Percentiles rank a stretch among this genome's conserved stretches.
Conservation (phyloP, 176 grass and related monocot species). For the Oropetium thomaeum region DNA sequence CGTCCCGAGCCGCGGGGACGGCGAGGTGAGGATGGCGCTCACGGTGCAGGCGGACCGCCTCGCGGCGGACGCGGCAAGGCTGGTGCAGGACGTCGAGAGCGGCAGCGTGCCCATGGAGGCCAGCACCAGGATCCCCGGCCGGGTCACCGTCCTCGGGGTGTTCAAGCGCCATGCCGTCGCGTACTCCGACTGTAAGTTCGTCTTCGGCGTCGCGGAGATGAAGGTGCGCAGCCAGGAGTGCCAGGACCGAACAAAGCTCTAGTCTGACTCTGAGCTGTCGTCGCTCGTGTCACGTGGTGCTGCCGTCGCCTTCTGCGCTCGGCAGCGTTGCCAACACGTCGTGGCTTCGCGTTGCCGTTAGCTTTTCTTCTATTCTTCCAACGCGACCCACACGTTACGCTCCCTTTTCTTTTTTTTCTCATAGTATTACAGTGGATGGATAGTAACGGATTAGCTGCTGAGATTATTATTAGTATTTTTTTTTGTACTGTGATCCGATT, state of each 20-base stretch:
- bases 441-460: background rate
- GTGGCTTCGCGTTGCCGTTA: background rate
- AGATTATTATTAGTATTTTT: no score
- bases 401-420: background rate
- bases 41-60: conserved; percentile 40
- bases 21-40: conserved; percentile 19
- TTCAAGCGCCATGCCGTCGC: conserved; percentile 58
- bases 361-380: no score
- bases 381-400: background rate
- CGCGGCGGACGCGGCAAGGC: background rate
- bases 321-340: no score
- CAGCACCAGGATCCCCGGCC: conserved; percentile 50
- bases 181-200: conserved; percentile 50
- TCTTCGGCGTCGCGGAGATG: conserved; percentile 54
- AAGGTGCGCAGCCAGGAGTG: conserved; percentile 60
- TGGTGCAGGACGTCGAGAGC: conserved; percentile 33
- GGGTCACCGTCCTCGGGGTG: conserved; percentile 44
- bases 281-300: background rate
- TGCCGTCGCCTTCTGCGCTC: background rate
- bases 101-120: conserved; percentile 39
- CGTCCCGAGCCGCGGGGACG: conserved; percentile 43
- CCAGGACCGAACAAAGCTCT: conserved; percentile 48
- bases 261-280: background rate
- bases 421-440: background rate
- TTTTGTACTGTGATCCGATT: background rate